Percentiles rank a stretch among this genome's conserved stretches.
Conservation (phyloP, 441 rosid genomes). For the Populus hybrid region DNA sequence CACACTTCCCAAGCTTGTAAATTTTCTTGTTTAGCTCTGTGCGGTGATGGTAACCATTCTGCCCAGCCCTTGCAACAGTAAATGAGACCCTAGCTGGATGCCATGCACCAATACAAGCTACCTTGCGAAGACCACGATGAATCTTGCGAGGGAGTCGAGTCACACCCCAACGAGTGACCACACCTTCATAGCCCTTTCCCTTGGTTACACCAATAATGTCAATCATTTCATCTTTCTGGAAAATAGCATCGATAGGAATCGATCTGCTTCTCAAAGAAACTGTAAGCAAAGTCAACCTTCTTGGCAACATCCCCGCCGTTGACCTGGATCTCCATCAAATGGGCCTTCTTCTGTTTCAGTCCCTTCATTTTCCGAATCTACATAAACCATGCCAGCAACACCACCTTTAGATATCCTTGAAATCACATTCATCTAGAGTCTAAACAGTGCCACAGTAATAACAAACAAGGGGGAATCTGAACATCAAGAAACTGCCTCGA, state of each 20-base stretch:
- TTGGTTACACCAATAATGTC: constrained; percentile 20
- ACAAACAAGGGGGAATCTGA: background rate
- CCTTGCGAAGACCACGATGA: constrained; percentile 92
- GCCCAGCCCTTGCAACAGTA: constrained; percentile 95
- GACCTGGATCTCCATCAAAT: constrained; percentile 89
- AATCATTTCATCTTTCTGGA: constrained; percentile 93
- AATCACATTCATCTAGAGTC: background rate
- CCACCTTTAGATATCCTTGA: background rate
- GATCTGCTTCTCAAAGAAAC: constrained; percentile 77
- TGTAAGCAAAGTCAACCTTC: constrained; percentile 77
- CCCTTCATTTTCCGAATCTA: constrained; percentile 92
- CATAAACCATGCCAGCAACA: background rate
- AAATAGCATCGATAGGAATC: constrained; percentile 64
- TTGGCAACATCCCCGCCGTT: constrained; percentile 72
- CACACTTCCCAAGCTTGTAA: constrained; percentile 74
- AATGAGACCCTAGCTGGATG: constrained; percentile 95
- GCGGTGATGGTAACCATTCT: constrained; percentile 91
- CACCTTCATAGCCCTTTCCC: too few species aligned
- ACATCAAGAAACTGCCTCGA: background rate
- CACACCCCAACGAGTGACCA: constrained; percentile 55
- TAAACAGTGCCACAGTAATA: background rate
- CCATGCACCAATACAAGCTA: constrained; percentile 98
- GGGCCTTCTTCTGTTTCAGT: constrained; percentile 88
- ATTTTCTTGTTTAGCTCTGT: constrained; percentile 91
- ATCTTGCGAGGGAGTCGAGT: constrained; percentile 95